Base-by-base conservation (phyloP, 2,329 filamentous ascomycete genomes). In the Pseudocercospora pini-densiflorae region DNA sequence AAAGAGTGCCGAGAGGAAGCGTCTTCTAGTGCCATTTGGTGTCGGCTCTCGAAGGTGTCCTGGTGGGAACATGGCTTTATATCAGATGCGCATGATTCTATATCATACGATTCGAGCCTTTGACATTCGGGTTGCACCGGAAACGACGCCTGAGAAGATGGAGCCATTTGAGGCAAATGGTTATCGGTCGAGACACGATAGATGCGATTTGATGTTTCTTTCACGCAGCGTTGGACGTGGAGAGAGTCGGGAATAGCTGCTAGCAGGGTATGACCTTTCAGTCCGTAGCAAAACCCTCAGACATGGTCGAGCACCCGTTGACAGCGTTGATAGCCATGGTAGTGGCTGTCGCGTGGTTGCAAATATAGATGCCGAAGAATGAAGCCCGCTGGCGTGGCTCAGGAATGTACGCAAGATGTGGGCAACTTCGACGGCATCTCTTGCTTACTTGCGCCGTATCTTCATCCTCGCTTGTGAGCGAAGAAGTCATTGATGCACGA, bases 41-140 rank as follows among this genome's bases (percentile, higher is more conserved):
- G 51, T 55, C 1, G 51, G 51, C 12, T n/a, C 23, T n/a, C 51
- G 51, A n/a, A 24, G 51, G 27, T 55, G 51, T 31, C 51, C 51
- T n/a, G 51, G 51, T 19, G 51, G 29, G 0, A 63, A 63, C 29
- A 63, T 63, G 61, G 61, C 61, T 1, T 16, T 63, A 4, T 63
- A 63, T 36, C 61, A 58, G 24, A 63, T 63, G 61, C 49, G 40
- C 2, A 9, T 63, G 53, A 58, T 63, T 2, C 33, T 63, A 2
- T 45, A 63, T 19, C 40, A 36, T 21, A 63, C 53, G 5, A 29
- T 63, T 19, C 51, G 49, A 12, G 61, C 61, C 6, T 63, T 58
- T n/a, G 45, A 16, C 2, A 21, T 63, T 63, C 16, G 43, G 36
- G 23, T 58, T 31, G 51, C 61, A 8, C 21, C 31, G 7, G 53